phyloP scores from a whole-genome alignment of 768 basidiomycete species.

The Pisolithus microcarpus region DNA sequence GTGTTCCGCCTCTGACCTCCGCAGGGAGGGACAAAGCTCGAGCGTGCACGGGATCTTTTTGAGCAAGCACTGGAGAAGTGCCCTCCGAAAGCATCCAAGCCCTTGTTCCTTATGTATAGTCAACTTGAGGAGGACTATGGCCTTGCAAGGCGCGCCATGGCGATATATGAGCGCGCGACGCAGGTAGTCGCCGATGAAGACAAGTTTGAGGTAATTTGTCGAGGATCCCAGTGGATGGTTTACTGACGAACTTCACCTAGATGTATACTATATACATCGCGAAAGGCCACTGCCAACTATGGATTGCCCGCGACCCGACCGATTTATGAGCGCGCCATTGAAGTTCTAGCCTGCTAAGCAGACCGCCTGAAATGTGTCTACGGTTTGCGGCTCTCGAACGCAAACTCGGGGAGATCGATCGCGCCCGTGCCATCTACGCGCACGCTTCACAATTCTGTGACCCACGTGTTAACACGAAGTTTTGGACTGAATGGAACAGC shows the following conservation, averaged over 20 bases:
- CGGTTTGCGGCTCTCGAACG: conserved; percentile 94
- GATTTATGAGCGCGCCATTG: conserved; percentile 93
- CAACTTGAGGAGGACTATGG: conserved; percentile 92
- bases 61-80: conserved; percentile 97
- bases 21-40: conserved; percentile 88
- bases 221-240: background rate
- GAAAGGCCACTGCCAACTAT: conserved; percentile 91
- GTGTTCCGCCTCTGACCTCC: conserved; percentile 1
- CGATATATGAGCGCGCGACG: conserved; percentile 90
- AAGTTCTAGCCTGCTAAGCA: conserved; percentile 88
- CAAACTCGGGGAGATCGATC: conserved; percentile 97
- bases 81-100: conserved; percentile 89
- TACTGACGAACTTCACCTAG: conserved; percentile 33
- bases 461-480: conserved; percentile 81
- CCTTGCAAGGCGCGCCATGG: conserved; percentile 92
- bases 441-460: conserved; percentile 99
- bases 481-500: conserved; percentile 95
- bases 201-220: conserved; percentile 76
- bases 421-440: conserved; percentile 92
- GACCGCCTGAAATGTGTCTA: conserved; percentile 95
- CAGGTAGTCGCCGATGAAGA: conserved; percentile 81
- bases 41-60: conserved; percentile 94
- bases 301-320: conserved; percentile 93
- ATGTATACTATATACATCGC: conserved; percentile 98
- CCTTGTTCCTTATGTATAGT: conserved; percentile 94